Evolutionary conservation across 371 early-diverging fungal genomes (phyloP), one percentile per base, ranked within the genome.

Genomic region (Actinomortierella ambigua): DNA sequence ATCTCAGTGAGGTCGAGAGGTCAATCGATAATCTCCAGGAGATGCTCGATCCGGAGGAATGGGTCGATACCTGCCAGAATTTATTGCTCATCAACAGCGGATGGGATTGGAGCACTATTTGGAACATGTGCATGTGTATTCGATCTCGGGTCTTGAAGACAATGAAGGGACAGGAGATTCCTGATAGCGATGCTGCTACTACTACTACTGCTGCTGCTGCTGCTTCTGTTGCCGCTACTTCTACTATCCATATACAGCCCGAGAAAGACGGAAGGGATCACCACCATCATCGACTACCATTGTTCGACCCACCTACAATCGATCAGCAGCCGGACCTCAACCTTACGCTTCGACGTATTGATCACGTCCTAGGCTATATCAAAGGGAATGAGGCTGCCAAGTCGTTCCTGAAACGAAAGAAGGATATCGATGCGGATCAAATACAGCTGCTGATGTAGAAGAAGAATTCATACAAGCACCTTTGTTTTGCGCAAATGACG

Each of bases 1-100:
- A 87, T 54, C 67, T 86, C 43, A 62, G 58, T 1, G 81, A 81
- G 13, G 89, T 89, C 3, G 73, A 73, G 42, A 57, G 68, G 13
- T 81, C 86, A 3, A 83, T 91, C 59, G 66, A 78, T 1, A 87
- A 91, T 61, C 49, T 87, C 11, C 65, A 77, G 15, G 82, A 81
- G 7, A 62, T 55, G 51, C 79, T 85, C 79, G 50, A 68, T 0
- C 61, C 66, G n/a, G 26, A 56, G 5, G 86, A 85, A 24, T 87
- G 82, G 75, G 66, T 75, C 6, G 64, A 77, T 20, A 78, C 80
- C 3, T 82, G 84, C 54, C 85, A 87, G n/a, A 65, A 68, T 0
- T 40, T 85, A 23, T 55, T 87, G 29, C 55, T 83, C 17, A 50
- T 76, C 9, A 86, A 87, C 53, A 82, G 84, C 51, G 88, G 88